Base-by-base conservation (phyloP, 768 basidiomycete species). In the Boletus barrowsii region DNA sequence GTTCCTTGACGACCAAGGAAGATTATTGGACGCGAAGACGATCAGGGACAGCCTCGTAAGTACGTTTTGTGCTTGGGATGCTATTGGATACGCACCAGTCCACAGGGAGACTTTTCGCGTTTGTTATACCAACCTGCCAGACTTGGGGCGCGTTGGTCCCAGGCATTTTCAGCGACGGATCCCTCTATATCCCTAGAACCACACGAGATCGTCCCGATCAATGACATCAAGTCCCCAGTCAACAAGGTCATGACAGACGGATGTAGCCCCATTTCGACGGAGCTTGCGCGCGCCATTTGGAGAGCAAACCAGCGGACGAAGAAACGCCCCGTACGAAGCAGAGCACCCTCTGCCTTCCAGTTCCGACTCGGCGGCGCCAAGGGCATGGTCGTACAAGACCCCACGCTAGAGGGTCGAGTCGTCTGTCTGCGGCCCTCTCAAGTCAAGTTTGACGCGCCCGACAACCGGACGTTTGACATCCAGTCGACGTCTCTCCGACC, bases 131-230 rank as follows among this genome's bases (percentile, higher is more conserved):
- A 72, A 47, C 81, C 80, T n/a, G 77, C 80, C 11, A 69, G 77
- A 40, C 74, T 77, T 10, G 80, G 72, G 7, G 80, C 80, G n/a
- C 72, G 80, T 22, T 77, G 82, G 75, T 72, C 77, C 26, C 81
- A 82, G 61, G 79, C 77, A 1, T 82, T 83, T 61, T 78, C 80
- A 1, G 71, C 79, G 1, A 80, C 80, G 0, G 77, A 81, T 41
- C 74, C 80, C 0, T 78, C 75, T 0, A 66, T 80, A 15, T 62
- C 68, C 4, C 65, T 81, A 20, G 50, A 62, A 30, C 51, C 53
- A 13, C 48, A 72, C 15, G 71, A 80, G 57, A 75, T 82, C 22
- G 5, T 5, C 3, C 40, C 0, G 13, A 67, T 70, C 20, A 43
- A 57, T 5, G 75, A 79, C 58, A 66, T 61, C n/a, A 53, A 4